These are phyloP conservation scores for Gamsiella multidivaricata DNA, from an alignment of 192 early-diverging fungal species.

Conservation along the genomic window DNA sequence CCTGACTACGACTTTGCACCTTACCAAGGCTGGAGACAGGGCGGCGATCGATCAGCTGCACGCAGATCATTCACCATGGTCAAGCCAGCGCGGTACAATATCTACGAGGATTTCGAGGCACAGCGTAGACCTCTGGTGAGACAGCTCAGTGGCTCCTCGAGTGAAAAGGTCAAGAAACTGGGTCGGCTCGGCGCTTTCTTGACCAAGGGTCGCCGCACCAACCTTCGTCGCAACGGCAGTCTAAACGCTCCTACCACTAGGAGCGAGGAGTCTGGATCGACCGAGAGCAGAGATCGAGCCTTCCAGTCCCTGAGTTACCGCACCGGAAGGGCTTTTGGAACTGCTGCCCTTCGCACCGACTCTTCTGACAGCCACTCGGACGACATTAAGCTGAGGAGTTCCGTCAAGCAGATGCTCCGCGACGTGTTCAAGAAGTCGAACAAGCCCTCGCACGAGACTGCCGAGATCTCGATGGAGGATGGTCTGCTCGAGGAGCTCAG, in stretches of 20 bases:
- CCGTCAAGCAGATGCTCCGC: constrained; percentile 27
- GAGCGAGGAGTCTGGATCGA: not conserved
- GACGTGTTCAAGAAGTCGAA: constrained; percentile 35
- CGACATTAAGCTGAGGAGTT: constrained; percentile 17
- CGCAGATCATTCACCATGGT: too few relatives aligned
- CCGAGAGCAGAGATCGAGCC: not conserved
- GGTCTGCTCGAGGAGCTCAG: not conserved
- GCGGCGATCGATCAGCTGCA: too few relatives aligned
- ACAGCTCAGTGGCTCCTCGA: not conserved
- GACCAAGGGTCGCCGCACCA: not conserved
- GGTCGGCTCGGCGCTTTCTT: constrained; percentile 13
- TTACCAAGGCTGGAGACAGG: constrained; percentile 2
- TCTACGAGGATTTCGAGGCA: not conserved
- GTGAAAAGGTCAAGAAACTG: constrained; percentile 14
- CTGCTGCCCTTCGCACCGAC: not conserved
- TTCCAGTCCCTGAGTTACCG: not conserved
- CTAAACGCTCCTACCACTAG: not conserved
- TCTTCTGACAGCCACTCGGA: not conserved
- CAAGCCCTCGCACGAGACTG: not conserved
- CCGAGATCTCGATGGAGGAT: not conserved
- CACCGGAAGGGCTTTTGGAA: not conserved
- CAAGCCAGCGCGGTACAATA: not conserved
- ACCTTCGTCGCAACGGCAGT: constrained; percentile 11
- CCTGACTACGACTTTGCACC: not conserved
- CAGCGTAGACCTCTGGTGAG: constrained; percentile 12